These are phyloP conservation scores for Deakozyma indianensis DNA, from an alignment of 805 yeast species.

Conservation along the genomic window DNA sequence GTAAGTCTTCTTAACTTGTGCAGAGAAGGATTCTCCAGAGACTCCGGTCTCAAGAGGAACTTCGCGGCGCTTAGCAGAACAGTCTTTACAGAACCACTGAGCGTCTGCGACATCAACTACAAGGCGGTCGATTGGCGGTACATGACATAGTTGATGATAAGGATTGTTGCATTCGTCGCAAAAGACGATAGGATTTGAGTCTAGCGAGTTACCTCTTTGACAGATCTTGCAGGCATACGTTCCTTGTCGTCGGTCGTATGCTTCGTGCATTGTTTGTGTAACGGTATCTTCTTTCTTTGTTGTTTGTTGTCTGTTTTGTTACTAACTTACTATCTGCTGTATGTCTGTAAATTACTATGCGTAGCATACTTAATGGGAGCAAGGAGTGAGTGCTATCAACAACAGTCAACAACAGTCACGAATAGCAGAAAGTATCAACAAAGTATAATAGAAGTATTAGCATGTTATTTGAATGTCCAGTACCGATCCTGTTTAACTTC, in stretches of 20 bases:
- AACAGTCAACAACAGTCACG: too few relatives aligned
- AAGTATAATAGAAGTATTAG: too few relatives aligned
- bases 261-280: too few relatives aligned
- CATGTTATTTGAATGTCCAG: too few relatives aligned
- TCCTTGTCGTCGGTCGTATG: neutral
- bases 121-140: constrained; percentile 25
- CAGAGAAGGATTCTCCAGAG: constrained; percentile 20
- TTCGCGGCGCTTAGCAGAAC: constrained; percentile 22
- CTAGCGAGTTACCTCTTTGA: constrained; percentile 23
- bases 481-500: too few relatives aligned
- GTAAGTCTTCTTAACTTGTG: constrained; percentile 24
- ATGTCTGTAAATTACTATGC: too few relatives aligned
- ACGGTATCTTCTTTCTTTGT: too few relatives aligned
- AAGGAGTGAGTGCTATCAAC: too few relatives aligned
- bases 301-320: too few relatives aligned
- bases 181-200: constrained; percentile 23
- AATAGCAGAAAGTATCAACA: too few relatives aligned
- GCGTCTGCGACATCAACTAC: constrained; percentile 27
- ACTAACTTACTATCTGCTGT: too few relatives aligned
- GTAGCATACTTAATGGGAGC: too few relatives aligned
- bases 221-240: constrained; percentile 23
- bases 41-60: constrained; percentile 24
- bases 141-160: constrained; percentile 27
- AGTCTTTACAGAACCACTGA: constrained; percentile 26
- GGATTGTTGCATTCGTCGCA: constrained; percentile 28